Conservation (phyloP, 2,329 filamentous ascomycete species). For the Colletotrichum abscissum region DNA sequence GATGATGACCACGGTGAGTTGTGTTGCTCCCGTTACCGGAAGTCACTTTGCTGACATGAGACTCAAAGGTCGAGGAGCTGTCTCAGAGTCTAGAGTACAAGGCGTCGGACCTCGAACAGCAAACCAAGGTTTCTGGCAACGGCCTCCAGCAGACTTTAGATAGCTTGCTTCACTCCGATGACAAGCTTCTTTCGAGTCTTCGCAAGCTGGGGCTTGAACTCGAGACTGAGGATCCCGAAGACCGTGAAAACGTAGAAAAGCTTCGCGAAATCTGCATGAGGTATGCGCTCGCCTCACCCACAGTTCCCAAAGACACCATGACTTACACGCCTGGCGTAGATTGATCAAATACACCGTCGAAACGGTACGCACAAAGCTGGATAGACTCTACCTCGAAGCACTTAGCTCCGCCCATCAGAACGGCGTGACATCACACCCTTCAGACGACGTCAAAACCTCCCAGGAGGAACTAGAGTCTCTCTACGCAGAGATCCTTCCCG, state of each 20-base stretch:
- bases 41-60: neutral
- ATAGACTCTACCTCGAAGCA: constrained; percentile 65
- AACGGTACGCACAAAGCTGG: constrained; percentile 63
- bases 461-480: constrained; percentile 76
- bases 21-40: neutral
- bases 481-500: constrained; percentile 75
- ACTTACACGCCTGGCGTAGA: constrained; percentile 42
- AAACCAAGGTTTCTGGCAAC: constrained; percentile 56
- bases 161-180: constrained; percentile 68
- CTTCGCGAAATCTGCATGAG: constrained; percentile 70
- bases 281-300: constrained; percentile 42
- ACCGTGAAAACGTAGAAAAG: constrained; percentile 63
- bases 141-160: constrained; percentile 61
- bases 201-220: constrained; percentile 75
- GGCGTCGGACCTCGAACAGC: constrained; percentile 62
- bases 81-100: constrained; percentile 58
- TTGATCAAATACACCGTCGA: constrained; percentile 69
- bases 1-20: constrained; percentile 54
- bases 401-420: constrained; percentile 43
- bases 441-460: constrained; percentile 54
- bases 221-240: constrained; percentile 61
- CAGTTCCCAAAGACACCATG: neutral
- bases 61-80: constrained; percentile 58
- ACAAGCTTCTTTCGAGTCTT: constrained; percentile 72
- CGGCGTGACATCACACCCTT: constrained; percentile 48